phyloP scores from a whole-genome alignment of 1,284 basidiomycete species.

The Blastosporella zonata region DNA sequence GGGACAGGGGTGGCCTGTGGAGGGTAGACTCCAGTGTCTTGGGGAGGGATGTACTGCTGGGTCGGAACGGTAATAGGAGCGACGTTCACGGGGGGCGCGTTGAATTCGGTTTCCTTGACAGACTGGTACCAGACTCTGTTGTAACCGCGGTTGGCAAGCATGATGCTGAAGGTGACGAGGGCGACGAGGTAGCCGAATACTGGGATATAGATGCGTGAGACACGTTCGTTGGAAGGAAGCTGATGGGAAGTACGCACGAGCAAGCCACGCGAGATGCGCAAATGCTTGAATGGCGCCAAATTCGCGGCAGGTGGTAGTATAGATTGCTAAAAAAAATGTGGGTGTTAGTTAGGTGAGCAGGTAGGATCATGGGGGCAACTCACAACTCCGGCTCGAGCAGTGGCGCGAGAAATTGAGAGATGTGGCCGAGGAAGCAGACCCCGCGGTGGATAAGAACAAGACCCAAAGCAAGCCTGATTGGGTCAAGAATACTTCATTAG shows the following conservation, averaged over 20 bases:
- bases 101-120: slow-evolving; percentile 38
- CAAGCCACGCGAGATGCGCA: slow-evolving; percentile 49
- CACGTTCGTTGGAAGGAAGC: slow-evolving; percentile 5
- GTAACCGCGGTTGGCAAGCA: slow-evolving; percentile 38
- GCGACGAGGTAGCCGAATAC: slow-evolving; percentile 40
- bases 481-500: background rate
- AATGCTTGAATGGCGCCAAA: slow-evolving; percentile 48
- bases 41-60: slow-evolving; percentile 12
- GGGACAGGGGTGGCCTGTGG: slow-evolving; percentile 6
- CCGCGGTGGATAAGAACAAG: slow-evolving; percentile 54
- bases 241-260: slow-evolving; percentile 33
- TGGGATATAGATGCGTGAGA: slow-evolving; percentile 20
- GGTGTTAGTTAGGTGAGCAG: slow-evolving; percentile 2
- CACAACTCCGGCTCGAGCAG: slow-evolving; percentile 16
- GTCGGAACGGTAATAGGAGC: slow-evolving; percentile 1
- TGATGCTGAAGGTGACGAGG: slow-evolving; percentile 35
- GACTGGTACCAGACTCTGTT: slow-evolving; percentile 38
- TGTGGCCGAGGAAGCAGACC: slow-evolving; percentile 29
- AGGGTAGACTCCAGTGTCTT: slow-evolving; percentile 14
- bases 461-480: slow-evolving; percentile 49
- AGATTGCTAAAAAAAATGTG: slow-evolving; percentile 11
- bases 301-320: slow-evolving; percentile 40
- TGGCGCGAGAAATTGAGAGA: slow-evolving; percentile 22
- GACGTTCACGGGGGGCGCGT: slow-evolving; percentile 21
- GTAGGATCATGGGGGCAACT: slow-evolving; percentile 6